These are phyloP conservation scores for Dendrobium huoshanense DNA, from an alignment of 106 monocot genomes.

Conservation along the genomic window DNA sequence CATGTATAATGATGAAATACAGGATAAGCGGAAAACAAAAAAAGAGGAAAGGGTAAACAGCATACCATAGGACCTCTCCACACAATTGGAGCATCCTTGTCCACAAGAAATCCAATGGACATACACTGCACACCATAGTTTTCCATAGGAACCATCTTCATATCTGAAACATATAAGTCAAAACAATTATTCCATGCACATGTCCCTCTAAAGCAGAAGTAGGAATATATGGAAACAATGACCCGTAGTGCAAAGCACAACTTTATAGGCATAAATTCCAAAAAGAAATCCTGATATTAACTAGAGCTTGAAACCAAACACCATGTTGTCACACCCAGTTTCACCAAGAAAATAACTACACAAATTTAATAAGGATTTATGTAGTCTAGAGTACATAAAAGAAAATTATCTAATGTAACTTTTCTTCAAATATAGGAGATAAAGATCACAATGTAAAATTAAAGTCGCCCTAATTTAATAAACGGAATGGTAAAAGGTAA, in stretches of 20 bases:
- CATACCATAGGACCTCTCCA: conserved; percentile 99
- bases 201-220: background rate
- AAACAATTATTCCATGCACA: background rate
- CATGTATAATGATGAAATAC: background rate
- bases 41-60: background rate
- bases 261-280: background rate
- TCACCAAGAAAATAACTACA: background rate
- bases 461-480: background rate
- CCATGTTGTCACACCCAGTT: background rate
- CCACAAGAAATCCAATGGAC: conserved; percentile 99
- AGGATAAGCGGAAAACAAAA: background rate
- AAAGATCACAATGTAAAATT: background rate
- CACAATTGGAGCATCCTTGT: conserved; percentile 87
- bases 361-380: background rate
- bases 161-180: conserved; percentile 27
- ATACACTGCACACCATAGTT: conserved; percentile 92
- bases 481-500: no score
- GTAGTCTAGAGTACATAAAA: background rate
- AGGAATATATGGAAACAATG: background rate
- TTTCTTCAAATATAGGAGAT: background rate
- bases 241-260: background rate
- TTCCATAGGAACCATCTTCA: conserved; percentile 95
- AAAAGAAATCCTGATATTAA: background rate
- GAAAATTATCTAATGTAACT: background rate
- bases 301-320: background rate